phyloP scores from a whole-genome alignment of 2,329 filamentous ascomycete genomes.

The Sclerotinia spermophila region DNA sequence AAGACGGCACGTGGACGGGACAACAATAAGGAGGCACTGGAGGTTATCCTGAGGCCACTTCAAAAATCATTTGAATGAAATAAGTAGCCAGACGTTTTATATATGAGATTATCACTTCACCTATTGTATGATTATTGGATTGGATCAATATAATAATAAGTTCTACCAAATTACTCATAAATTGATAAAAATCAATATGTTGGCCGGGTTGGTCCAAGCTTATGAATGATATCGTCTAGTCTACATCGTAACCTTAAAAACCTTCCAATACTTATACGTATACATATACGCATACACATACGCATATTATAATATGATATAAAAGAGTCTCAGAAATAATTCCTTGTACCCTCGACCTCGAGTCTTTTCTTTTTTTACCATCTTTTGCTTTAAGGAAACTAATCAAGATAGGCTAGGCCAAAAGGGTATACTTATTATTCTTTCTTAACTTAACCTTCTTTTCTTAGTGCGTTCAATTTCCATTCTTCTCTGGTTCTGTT shows the following conservation, averaged over 20 bases:
- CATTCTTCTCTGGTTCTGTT: slow-evolving; percentile 5
- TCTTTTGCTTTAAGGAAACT: background rate
- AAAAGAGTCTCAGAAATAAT: background rate
- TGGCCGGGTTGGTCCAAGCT: background rate
- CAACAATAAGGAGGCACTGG: too few species aligned
- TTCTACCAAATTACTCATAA: background rate
- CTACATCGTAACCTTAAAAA: background rate
- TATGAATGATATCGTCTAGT: background rate
- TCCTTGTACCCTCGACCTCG: background rate
- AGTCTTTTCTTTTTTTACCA: background rate
- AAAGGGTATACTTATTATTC: background rate
- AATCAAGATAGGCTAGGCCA: background rate
- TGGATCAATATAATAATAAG: background rate
- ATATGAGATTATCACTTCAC: too few species aligned
- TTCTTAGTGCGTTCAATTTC: background rate
- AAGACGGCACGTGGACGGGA: background rate
- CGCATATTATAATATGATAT: too few species aligned
- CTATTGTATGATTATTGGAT: background rate
- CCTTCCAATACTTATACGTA: background rate
- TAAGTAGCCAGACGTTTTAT: background rate
- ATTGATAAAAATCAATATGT: background rate
- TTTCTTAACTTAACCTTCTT: background rate
- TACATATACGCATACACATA: background rate
- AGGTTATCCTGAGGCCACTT: background rate
- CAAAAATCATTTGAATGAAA: background rate